A percentile compares a stretch with the other conserved stretches of the same genome.
Conservation (phyloP, 495 filamentous ascomycete genomes). For the Poronia punctata region DNA sequence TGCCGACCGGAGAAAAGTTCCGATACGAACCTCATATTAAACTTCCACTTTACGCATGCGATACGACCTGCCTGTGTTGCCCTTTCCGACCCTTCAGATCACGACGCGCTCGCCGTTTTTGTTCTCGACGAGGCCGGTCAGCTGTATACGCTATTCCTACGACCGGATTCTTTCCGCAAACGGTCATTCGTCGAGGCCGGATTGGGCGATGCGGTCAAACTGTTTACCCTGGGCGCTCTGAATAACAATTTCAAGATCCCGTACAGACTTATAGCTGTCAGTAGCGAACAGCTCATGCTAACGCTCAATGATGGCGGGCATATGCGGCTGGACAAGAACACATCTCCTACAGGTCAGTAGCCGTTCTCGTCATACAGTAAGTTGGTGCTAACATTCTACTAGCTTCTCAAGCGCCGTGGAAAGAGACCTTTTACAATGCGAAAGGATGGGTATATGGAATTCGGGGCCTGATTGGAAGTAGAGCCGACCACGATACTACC, state of each 20-base stretch:
- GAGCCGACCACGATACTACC: slow-evolving; percentile 18
- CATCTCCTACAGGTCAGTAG: slow-evolving; percentile 57
- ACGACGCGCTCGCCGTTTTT: slow-evolving; percentile 72
- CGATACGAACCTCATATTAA: slow-evolving; percentile 66
- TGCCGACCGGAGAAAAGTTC: slow-evolving; percentile 57
- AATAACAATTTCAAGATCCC: slow-evolving; percentile 64
- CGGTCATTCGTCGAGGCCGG: slow-evolving; percentile 60
- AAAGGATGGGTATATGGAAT: slow-evolving; percentile 69
- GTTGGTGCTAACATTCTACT: slow-evolving; percentile 1
- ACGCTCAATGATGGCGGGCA: slow-evolving; percentile 79
- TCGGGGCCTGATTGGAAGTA: slow-evolving; percentile 61
- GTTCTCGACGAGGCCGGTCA: slow-evolving; percentile 71
- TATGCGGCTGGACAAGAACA: slow-evolving; percentile 60
- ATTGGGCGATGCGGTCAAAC: slow-evolving; percentile 68
- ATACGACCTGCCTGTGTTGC: slow-evolving; percentile 71
- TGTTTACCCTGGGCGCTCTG: slow-evolving; percentile 61
- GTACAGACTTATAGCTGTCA: slow-evolving; percentile 71
- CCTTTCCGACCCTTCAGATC: slow-evolving; percentile 69
- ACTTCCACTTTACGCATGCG: slow-evolving; percentile 63
- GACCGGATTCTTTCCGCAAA: slow-evolving; percentile 71
- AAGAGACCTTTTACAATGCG: slow-evolving; percentile 71
- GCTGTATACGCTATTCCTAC: slow-evolving; percentile 72
- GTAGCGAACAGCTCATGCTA: slow-evolving; percentile 64
- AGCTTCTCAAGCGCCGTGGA: slow-evolving; percentile 56
- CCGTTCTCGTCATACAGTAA: slow-evolving; percentile 1